Evolutionary conservation across 768 basidiomycete species (phyloP).

Genomic region (Calocera viscosa): DNA sequence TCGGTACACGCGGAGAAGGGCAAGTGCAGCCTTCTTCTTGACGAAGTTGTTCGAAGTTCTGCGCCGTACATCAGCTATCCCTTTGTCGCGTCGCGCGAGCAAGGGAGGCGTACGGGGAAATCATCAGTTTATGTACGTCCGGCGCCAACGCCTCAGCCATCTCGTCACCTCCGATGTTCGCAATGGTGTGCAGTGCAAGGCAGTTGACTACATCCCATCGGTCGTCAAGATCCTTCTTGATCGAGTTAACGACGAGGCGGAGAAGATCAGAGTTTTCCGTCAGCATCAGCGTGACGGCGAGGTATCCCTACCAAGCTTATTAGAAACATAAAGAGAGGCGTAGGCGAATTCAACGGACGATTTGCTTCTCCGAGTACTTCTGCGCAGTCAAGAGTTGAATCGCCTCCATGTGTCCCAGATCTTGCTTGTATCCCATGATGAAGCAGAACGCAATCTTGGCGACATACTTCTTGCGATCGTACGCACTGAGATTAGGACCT

Average conservation of each 20-base stretch:
- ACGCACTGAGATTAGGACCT: slow-evolving; percentile 24
- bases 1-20: slow-evolving; percentile 80
- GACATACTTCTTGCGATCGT: slow-evolving; percentile 95
- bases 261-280: slow-evolving; percentile 98
- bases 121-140: slow-evolving; percentile 87
- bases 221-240: slow-evolving; percentile 90
- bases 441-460: slow-evolving; percentile 99
- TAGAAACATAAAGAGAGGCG: slow-evolving; percentile 11
- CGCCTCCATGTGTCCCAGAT: slow-evolving; percentile 98
- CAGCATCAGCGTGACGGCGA: slow-evolving; percentile 93
- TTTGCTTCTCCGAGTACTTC: slow-evolving; percentile 98
- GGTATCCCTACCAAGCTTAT: slow-evolving; percentile 59
- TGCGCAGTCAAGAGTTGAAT: slow-evolving; percentile 91
- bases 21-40: slow-evolving; percentile 96
- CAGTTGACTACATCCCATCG: slow-evolving; percentile 93
- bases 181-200: slow-evolving; percentile 92
- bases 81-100: slow-evolving; percentile 18
- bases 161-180: slow-evolving; percentile 93
- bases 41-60: slow-evolving; percentile 93
- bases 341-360: slow-evolving; percentile 37
- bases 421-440: slow-evolving; percentile 97
- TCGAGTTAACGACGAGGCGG: slow-evolving; percentile 92
- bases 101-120: slow-evolving; percentile 60
- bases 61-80: not conserved
- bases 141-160: slow-evolving; percentile 94